Conservation (phyloP, 2,329 filamentous ascomycete genomes). For the Trichophyton rubrum region DNA sequence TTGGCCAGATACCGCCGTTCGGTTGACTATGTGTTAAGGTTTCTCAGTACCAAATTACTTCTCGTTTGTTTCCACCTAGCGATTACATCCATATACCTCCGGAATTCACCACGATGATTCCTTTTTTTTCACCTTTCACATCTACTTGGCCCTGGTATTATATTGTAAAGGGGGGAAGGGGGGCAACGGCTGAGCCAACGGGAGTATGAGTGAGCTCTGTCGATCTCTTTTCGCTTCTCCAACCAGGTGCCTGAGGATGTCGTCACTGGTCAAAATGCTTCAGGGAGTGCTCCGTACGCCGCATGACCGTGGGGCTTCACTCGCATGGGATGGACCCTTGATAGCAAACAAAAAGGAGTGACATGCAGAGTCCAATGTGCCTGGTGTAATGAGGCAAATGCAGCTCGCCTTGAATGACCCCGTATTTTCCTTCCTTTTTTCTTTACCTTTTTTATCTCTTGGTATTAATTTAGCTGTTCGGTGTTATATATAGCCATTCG, state of each 20-base stretch:
- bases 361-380: neutral
- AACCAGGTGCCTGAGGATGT: neutral
- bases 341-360: neutral
- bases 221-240: neutral
- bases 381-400: neutral
- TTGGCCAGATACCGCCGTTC: neutral
- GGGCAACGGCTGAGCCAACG: neutral
- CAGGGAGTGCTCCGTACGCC: neutral
- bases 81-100: neutral
- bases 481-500: neutral
- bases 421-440: neutral
- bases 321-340: neutral
- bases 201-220: neutral
- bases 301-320: neutral
- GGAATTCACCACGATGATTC: neutral
- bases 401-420: neutral
- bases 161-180: neutral
- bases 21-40: neutral
- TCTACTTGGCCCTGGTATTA: neutral
- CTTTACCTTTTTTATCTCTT: neutral
- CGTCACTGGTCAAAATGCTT: neutral
- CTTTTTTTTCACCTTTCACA: neutral
- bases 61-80: neutral
- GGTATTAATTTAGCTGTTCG: neutral
- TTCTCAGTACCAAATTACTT: neutral